Evolutionary conservation across 208 protist genomes (phyloP), one percentile per base, ranked within the genome.

Genomic region (Leishmania arabica): DNA sequence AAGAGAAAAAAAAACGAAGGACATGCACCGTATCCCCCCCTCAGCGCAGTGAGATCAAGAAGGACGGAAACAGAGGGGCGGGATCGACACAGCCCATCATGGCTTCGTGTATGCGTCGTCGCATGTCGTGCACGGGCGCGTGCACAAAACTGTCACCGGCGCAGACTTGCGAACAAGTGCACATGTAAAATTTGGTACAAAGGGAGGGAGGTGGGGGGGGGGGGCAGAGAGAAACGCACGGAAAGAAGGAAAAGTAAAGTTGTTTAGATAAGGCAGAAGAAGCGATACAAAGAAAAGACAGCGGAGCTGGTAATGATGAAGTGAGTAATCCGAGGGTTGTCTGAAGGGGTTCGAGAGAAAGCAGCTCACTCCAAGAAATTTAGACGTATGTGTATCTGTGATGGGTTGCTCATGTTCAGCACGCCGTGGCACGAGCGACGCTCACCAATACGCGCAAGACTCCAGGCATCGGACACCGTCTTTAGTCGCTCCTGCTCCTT

Each of bases 1-100:
- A 58, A 42, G 45, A 74, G 31, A 80, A 77, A 64, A 79, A 58
- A 80, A 76, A 74, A 64, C 53, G 34, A 81, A 71, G 56, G 68
- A 75, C 54, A 4, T 45, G 37, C 21, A 37, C 42, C 19, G 56
- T 17, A 7, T 24, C 37, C 31, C 64, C 58, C 53, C 31, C 17
- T 65, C 37, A n/a, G 5, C 40, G 3, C 53, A 42, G 34, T 40
- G 73, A 62, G 34, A 45, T 17, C 62, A 64, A 77, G 31, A 68
- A 66, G 42, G 9, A 53, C 24, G 19, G 73, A 77, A 54, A 19
- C 3, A 3, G 37, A 15, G 19, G 47, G 8, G n/a, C 34, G 19
- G 65, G 65, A 71, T 8, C 19, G 7, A 40, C 42, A 58, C 8
- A 58, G 37, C 24, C 37, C 7, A 8, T 71, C 34, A 15, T 21